A percentile compares a stretch with the other conserved stretches of the same genome.
These are phyloP conservation scores for Cutaneotrichosporon daszewskae DNA, from an alignment of 1,284 basidiomycete species.

Conservation along the genomic window DNA sequence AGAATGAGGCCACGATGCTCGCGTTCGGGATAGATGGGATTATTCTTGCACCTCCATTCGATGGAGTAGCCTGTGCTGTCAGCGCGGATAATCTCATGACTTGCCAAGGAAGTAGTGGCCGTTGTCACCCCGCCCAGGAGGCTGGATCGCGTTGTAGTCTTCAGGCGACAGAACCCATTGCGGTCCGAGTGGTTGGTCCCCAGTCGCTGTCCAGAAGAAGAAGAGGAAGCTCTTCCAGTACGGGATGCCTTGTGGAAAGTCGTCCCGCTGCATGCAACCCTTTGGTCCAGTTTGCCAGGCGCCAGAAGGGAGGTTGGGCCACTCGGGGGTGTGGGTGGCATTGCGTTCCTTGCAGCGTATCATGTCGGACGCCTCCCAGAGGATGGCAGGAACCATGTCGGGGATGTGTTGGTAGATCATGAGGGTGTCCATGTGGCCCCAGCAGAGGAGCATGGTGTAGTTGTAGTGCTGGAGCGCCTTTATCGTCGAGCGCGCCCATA, in stretches of 20 bases:
- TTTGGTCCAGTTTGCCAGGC: conserved; percentile 16
- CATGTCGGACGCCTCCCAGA: conserved; percentile 21
- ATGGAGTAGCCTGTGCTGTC: conserved; percentile 38
- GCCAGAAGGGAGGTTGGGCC: background rate
- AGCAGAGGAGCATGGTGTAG: conserved; percentile 28
- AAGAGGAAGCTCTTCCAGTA: conserved; percentile 26
- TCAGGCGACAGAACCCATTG: conserved; percentile 28
- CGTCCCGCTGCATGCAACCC: conserved; percentile 20
- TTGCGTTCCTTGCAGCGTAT: conserved; percentile 18
- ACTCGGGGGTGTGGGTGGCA: conserved; percentile 10
- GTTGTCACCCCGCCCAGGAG: background rate
- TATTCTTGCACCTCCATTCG: conserved; percentile 31
- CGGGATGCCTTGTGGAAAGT: conserved; percentile 26
- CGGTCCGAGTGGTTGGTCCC: conserved; percentile 16
- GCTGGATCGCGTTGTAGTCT: conserved; percentile 9
- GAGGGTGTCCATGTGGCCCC: conserved; percentile 24
- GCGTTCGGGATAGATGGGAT: background rate
- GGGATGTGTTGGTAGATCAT: conserved; percentile 32
- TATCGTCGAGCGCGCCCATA: conserved; percentile 31
- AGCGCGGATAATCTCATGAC: background rate
- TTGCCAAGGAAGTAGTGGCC: background rate
- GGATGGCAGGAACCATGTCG: conserved; percentile 22
- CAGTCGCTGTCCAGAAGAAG: conserved; percentile 24
- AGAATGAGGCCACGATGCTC: conserved; percentile 38
- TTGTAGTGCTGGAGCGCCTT: conserved; percentile 23